Base-by-base conservation (phyloP, 257 asterid genomes). In the Cinchona pubescens region DNA sequence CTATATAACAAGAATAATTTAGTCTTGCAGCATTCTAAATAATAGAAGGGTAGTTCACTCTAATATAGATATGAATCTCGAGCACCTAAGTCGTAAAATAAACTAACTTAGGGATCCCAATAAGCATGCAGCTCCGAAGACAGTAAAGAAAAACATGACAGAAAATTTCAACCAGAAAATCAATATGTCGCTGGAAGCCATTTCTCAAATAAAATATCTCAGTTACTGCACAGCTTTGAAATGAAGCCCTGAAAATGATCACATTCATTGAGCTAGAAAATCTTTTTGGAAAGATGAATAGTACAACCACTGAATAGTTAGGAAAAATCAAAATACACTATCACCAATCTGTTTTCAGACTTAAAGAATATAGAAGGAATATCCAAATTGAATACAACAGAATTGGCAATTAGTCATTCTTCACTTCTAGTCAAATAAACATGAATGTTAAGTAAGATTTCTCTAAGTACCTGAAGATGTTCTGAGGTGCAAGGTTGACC, bases 401-500 rank as follows among this genome's bases (percentile, higher is more conserved):
- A 5, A 32, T 23, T 19, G 40, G 42, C 18, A 34, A 46, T 32
- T 12, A 34, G 38, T 67, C 21, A 30, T 30, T 75, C 15, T 43
- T 23, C 10, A 23, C 35, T 25, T 73, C 60, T 29, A 16, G 27
- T 40, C 45, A 4, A 30, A 64, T 11, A 34, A 65, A n/a, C 73
- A 21, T 40, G 8, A 73, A 16, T 1, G 14, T 49, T 43, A 45
- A 65, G 16, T 19, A 32, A 60, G 37, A 64, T 40, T 19, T 32
- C 49, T 1, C 18, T 69, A 49, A 73, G 51, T 83, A 95, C 99
- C 98, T 91, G 97, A 76, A 95, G 90, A 81, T 82, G 82, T 85
- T 87, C 96, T 48, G 91, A 78, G 53, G 85, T 90, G 86, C 97
- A 95, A 80, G 98, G 98, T 71, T 87, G 93, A 68, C 98, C 99